Evolutionary conservation across 176 grass and related monocot species (phyloP).

Genomic region (Eremochloa ophiuroides): DNA sequence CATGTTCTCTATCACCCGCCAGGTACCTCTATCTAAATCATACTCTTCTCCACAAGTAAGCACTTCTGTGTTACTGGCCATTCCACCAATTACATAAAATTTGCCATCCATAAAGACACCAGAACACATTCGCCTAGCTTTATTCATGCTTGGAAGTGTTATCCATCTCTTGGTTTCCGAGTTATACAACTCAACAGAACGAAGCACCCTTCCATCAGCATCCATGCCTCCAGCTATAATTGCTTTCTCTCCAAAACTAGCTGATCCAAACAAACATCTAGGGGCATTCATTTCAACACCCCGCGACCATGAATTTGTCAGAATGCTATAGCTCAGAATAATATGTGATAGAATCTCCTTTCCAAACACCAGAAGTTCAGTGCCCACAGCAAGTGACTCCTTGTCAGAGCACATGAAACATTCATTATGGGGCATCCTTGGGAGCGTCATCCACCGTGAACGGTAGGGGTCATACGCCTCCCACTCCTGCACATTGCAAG

Average conservation of each 20-base stretch:
- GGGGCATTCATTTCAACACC: conserved; percentile 87
- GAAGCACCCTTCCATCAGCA: conserved; percentile 49
- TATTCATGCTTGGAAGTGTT: conserved; percentile 82
- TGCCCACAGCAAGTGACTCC: conserved; percentile 89
- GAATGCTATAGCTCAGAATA: conserved; percentile 87
- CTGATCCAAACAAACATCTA: conserved; percentile 94
- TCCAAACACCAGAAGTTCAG: conserved; percentile 93
- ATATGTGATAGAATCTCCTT: conserved; percentile 70
- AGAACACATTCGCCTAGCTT: conserved; percentile 83
- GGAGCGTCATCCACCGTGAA: conserved; percentile 77
- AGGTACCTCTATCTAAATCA: conserved; percentile 68
- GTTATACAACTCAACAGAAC: conserved; percentile 83
- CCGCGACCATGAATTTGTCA: conserved; percentile 84
- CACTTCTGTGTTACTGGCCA: conserved; percentile 69
- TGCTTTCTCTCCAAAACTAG: conserved; percentile 84
- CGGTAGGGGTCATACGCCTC: conserved; percentile 87
- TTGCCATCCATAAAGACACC: conserved; percentile 90
- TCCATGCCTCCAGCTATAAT: conserved; percentile 89
- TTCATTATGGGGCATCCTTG: conserved; percentile 87
- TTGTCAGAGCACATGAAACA: conserved; percentile 93
- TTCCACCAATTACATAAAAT: conserved; percentile 93
- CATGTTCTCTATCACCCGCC: conserved; percentile 88
- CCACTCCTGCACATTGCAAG: conserved; percentile 87
- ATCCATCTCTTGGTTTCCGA: conserved; percentile 72
- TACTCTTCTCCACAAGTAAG: conserved; percentile 94